A percentile compares a stretch with the other conserved stretches of the same genome.
These are phyloP conservation scores for Effrenium voratum DNA, from an alignment of 73 alveolate species.

Conservation along the genomic window DNA sequence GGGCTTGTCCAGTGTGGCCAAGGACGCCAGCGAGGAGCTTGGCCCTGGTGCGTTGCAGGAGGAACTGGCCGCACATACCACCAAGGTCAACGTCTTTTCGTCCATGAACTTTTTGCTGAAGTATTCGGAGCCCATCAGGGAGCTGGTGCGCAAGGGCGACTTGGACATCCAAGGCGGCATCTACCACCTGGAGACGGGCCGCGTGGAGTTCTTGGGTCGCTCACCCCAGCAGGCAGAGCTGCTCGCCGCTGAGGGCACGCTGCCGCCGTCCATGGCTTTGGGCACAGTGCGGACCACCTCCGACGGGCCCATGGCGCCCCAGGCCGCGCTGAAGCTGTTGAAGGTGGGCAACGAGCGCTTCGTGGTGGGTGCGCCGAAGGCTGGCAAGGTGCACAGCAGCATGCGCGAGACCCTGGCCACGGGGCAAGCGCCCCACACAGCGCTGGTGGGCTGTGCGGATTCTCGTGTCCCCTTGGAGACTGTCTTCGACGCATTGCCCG, in stretches of 20 bases:
- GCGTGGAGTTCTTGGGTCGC: constrained; percentile 48
- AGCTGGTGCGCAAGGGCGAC: constrained; percentile 66
- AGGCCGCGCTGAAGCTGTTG: constrained; percentile 23
- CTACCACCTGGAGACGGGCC: constrained; percentile 52
- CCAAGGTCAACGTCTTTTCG: constrained; percentile 54
- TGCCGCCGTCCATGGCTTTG: constrained; percentile 55
- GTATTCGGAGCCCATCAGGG: constrained; percentile 51
- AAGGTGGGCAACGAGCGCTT: constrained; percentile 64
- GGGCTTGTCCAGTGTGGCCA: constrained; percentile 43
- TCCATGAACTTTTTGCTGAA: constrained; percentile 40
- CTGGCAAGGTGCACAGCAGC: constrained; percentile 44
- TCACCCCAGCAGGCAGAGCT: constrained; percentile 58
- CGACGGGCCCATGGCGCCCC: constrained; percentile 32
- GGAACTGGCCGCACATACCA: constrained; percentile 15
- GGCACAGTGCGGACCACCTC: constrained; percentile 36
- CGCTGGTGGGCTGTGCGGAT: constrained; percentile 58
- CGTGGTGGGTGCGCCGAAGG: constrained; percentile 39
- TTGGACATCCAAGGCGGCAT: constrained; percentile 83
- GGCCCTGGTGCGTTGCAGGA: constrained; percentile 48
- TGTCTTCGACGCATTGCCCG: constrained; percentile 71
- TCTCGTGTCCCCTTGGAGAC: constrained; percentile 87
- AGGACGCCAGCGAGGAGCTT: constrained; percentile 41
- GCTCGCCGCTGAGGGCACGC: not conserved
- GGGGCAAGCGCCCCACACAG: constrained; percentile 80
- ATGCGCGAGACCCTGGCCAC: constrained; percentile 69